Base-by-base conservation (phyloP, 495 filamentous ascomycete genomes). In the Daldinia childiae region DNA sequence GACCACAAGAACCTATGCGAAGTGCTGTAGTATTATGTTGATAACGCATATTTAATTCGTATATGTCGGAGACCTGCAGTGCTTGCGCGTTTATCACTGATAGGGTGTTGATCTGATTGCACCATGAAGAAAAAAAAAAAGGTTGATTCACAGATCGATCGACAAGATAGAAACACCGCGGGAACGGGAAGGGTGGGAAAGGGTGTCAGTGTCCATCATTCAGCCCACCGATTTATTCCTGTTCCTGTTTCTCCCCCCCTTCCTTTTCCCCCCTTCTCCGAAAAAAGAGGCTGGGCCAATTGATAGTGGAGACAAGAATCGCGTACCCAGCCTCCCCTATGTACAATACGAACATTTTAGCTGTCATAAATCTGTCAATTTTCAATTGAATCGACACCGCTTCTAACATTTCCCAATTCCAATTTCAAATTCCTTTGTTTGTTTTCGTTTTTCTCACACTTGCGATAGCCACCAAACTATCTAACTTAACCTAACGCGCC, bases 251-350 rank as follows among this genome's bases (percentile, higher is more conserved):
- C 34, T n/a, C 24, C 24, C 9, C 32, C 26, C 4, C 26, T 26
- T 3, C 3, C 26, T 3, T 27, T 4, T 4, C 5, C n/a, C 30
- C 36, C 48, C 48, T 54, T 39, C 29, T 8, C 58, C 27, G 34
- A 65, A 69, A 73, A 66, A 69, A 61, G 62, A 66, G 71, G 71
- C 66, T 73, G 71, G 71, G 50, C 57, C 65, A 68, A 48, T 41
- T 57, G 58, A 65, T 30, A 66, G 69, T 72, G 69, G 69, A 7
- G 69, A 66, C 38, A 29, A 43, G 30, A 57, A 68, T 64, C 64
- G 43, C 43, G 26, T 30, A 51, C 69, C 69, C 69, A 72, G 48
- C 69, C 69, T 72, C 69, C 69, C 50, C 48, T 45, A 58, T 62
- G 24, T 60, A 43, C 36, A 68, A 72, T 68, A 68, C 69, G 69